These are phyloP conservation scores for Cicer judaicum DNA, from an alignment of 306 rosid genomes.

Conservation along the genomic window DNA sequence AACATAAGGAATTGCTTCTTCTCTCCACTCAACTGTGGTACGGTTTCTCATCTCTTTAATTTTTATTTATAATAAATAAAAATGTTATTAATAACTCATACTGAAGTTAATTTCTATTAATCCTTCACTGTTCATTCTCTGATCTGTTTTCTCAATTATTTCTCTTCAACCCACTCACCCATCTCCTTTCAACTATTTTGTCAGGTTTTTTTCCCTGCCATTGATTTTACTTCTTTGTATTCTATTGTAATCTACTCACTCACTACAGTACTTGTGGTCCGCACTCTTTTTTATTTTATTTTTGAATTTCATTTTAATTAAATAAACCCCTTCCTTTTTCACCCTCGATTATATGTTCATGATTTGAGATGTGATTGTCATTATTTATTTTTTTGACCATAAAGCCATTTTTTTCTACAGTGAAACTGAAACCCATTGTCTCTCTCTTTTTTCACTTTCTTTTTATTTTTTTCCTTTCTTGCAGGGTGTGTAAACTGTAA, in stretches of 20 bases:
- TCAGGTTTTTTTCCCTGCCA: constrained; percentile 38
- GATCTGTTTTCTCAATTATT: constrained; percentile 48
- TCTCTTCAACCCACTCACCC: constrained; percentile 30
- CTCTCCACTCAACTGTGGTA: constrained; percentile 47
- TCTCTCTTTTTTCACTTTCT: background rate
- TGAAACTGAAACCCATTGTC: constrained; percentile 35
- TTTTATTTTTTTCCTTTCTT: background rate
- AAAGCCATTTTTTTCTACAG: constrained; percentile 50
- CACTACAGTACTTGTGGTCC: constrained; percentile 22
- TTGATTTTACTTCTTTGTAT: constrained; percentile 29
- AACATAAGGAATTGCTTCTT: constrained; percentile 39
- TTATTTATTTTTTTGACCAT: constrained; percentile 67
- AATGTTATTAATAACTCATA: no score
- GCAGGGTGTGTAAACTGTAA: background rate
- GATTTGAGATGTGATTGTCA: constrained; percentile 59
- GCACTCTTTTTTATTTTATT: constrained; percentile 47
- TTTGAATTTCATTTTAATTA: background rate
- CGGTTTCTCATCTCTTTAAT: constrained; percentile 24
- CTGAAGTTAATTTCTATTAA: constrained; percentile 4
- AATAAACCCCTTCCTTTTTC: constrained; percentile 3
- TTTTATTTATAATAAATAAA: no score
- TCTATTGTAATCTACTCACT: no score
- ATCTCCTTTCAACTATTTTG: constrained; percentile 42
- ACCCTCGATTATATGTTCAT: constrained; percentile 55
- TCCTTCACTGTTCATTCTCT: constrained; percentile 28